A percentile compares a stretch with the other conserved stretches of the same genome.
These are phyloP conservation scores for Blastobotrys indianensis DNA, from an alignment of 1,139 yeast genomes.

Conservation along the genomic window DNA sequence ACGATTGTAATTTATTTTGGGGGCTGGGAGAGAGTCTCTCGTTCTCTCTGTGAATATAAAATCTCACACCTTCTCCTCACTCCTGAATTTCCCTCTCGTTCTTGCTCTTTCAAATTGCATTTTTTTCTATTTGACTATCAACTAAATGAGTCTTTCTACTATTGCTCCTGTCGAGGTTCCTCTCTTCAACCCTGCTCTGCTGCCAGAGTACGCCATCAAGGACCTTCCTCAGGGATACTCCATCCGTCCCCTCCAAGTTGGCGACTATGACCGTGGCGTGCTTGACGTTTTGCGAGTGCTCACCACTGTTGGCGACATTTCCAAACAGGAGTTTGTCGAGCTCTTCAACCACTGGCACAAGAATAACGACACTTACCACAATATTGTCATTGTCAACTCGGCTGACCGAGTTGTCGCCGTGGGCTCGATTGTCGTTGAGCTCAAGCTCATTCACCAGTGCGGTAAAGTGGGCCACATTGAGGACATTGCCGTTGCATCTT, in stretches of 20 bases:
- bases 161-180: slow-evolving; percentile 5
- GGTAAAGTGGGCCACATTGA: slow-evolving; percentile 92
- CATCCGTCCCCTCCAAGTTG: slow-evolving; percentile 42
- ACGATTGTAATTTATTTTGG: no score
- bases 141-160: not conserved
- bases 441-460: slow-evolving; percentile 57
- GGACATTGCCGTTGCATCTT: slow-evolving; percentile 74
- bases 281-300: slow-evolving; percentile 47
- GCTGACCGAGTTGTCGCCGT: slow-evolving; percentile 36
- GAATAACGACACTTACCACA: slow-evolving; percentile 44
- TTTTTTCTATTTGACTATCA: no score
- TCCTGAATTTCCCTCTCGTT: no score
- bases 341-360: slow-evolving; percentile 46
- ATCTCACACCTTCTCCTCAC: no score
- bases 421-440: slow-evolving; percentile 46
- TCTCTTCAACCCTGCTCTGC: slow-evolving; percentile 26
- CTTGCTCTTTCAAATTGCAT: no score
- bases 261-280: slow-evolving; percentile 46
- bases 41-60: no score
- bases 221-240: slow-evolving; percentile 48
- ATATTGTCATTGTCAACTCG: slow-evolving; percentile 44
- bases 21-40: no score
- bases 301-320: slow-evolving; percentile 55
- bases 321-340: slow-evolving; percentile 38
- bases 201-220: slow-evolving; percentile 26